phyloP scores from a whole-genome alignment of 140 eudicot genomes.

The Senecio squalidus region DNA sequence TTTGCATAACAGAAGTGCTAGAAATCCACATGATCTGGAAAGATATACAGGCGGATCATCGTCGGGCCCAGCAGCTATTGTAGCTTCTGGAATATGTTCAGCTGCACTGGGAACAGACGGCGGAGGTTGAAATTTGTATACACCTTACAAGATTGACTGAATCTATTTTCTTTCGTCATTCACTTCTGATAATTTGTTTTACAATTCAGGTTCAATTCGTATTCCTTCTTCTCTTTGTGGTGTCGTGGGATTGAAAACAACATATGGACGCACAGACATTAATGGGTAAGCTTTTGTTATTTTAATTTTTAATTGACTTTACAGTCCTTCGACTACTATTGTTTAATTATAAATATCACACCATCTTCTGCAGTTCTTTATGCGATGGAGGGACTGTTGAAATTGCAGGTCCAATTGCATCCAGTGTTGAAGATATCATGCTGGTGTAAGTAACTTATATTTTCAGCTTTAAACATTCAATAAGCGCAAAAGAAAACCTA shows the following conservation, averaged over 20 bases:
- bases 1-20: slow-evolving; percentile 57
- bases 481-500: too few species aligned
- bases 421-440: slow-evolving; percentile 85
- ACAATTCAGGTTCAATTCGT: slow-evolving; percentile 78
- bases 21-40: slow-evolving; percentile 87
- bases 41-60: slow-evolving; percentile 99
- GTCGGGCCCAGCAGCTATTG: slow-evolving; percentile 97
- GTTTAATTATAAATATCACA: slow-evolving; percentile 1
- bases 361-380: slow-evolving; percentile 48
- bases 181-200: slow-evolving; percentile 15
- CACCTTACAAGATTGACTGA: slow-evolving; percentile 3
- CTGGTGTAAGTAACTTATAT: slow-evolving; percentile 53
- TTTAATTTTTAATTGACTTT: neutral
- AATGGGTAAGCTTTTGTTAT: slow-evolving; percentile 52
- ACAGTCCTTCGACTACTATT: neutral
- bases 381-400: slow-evolving; percentile 91
- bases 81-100: slow-evolving; percentile 90
- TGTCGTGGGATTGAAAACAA: slow-evolving; percentile 88
- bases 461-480: neutral
- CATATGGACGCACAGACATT: slow-evolving; percentile 80
- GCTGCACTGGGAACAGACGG: slow-evolving; percentile 99
- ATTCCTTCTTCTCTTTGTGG: slow-evolving; percentile 99
- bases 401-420: slow-evolving; percentile 84
- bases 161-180: neutral
- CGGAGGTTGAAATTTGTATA: slow-evolving; percentile 63